Conservation (phyloP, 805 yeast genomes). For the Barnettozyma californica region DNA sequence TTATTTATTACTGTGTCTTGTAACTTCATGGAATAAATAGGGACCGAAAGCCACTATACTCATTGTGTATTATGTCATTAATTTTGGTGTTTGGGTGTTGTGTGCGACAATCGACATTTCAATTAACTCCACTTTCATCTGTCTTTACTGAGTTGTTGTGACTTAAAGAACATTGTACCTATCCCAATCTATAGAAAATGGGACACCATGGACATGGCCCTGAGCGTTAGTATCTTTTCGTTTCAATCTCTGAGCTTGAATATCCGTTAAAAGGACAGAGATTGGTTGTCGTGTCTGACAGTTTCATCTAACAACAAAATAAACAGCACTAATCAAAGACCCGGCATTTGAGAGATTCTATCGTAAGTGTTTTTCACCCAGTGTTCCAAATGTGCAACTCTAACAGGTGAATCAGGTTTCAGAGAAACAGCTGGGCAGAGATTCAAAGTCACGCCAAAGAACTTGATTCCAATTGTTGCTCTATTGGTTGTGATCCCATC, state of each 20-base stretch:
- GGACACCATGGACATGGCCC: conserved; percentile 12
- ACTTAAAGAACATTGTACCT: background rate
- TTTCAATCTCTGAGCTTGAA: background rate
- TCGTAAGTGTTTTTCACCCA: conserved; percentile 12
- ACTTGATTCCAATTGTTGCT: conserved; percentile 15
- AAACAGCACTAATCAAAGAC: conserved; percentile 20
- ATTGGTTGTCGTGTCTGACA: background rate
- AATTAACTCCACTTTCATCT: no score
- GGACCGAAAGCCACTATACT: no score
- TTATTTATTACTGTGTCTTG: background rate
- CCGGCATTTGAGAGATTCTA: conserved; percentile 24
- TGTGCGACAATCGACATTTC: background rate
- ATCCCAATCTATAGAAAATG: background rate
- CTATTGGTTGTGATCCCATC: conserved; percentile 20
- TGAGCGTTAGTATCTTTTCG: conserved; percentile 7
- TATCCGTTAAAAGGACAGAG: background rate
- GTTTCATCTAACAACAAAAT: background rate
- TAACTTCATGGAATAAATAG: no score
- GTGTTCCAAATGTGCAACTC: background rate
- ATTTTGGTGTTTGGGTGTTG: conserved; percentile 1
- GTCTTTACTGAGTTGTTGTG: background rate
- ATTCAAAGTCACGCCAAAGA: conserved; percentile 22
- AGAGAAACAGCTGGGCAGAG: conserved; percentile 22
- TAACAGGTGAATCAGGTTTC: conserved; percentile 8
- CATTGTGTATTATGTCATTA: no score